Evolutionary conservation across 2,329 filamentous ascomycete genomes (phyloP), one percentile per base, ranked within the genome.

Genomic region (Cladosporium sp.): DNA sequence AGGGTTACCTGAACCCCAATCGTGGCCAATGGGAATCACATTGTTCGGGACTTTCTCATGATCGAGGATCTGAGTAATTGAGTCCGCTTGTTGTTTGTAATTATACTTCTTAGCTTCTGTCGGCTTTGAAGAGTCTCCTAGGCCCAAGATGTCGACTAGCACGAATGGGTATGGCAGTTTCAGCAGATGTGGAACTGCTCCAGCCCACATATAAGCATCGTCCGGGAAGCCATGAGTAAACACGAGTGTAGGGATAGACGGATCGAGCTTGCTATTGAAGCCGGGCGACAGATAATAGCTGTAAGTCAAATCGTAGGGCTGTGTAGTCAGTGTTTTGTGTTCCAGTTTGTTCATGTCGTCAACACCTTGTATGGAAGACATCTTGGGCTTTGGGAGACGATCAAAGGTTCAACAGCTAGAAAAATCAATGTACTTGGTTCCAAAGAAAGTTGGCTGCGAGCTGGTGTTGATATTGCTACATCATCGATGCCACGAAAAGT

Each of bases 191-290:
- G 72, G 71, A 2, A 74, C 60, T 18, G 71, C 71, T n/a, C 72
- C 71, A 23, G 76, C 72, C 83, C 82, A 86, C 65, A 84, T 76
- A 11, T 75, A 76, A 0, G 82, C 81, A 59, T 79, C 73, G 68
- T 84, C 82, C 5, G 84, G 84, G 67, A 80, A 86, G 66, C 84
- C 84, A 73, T 86, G 84, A 10, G 80, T 49, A 46, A 76, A 73
- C 46, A 84, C 75, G 6, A 83, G 69, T 23, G 82, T 72, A 35
- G 72, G 73, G 5, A 70, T 61, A 26, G 69, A 64, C 21, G 69
- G 62, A 21, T 67, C 60, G 18, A 69, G 62, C 8, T 68, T 68
- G 3, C 66, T 56, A n/a, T 69, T 65, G 66, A 74, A 74, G 58
- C 70, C 65, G 5, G 73, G 72, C 1, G 71, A 74, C 16, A 72